phyloP scores from a whole-genome alignment of 768 basidiomycete species.

The Mrakia frigida region DNA sequence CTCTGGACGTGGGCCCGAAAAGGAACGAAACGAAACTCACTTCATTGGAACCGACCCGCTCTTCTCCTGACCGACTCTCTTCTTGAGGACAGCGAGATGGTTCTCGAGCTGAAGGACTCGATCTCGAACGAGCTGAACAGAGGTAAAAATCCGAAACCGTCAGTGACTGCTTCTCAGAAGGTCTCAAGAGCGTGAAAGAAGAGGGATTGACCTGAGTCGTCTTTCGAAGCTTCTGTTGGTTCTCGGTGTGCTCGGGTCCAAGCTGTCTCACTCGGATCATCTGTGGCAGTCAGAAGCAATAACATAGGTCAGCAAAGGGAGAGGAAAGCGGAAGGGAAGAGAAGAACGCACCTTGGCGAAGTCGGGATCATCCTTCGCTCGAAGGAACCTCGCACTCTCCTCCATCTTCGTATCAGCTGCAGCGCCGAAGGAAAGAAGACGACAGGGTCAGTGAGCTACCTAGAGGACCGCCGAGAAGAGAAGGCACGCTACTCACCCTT shows the following conservation, averaged over 20 bases:
- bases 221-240: slow-evolving; percentile 66
- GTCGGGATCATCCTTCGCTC: slow-evolving; percentile 69
- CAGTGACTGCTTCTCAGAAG: background rate
- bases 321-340: background rate
- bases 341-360: slow-evolving; percentile 55
- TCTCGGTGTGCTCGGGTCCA: slow-evolving; percentile 83
- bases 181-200: background rate
- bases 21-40: slow-evolving; percentile 46
- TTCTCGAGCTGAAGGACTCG: slow-evolving; percentile 75
- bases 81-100: slow-evolving; percentile 63
- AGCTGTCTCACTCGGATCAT: slow-evolving; percentile 67
- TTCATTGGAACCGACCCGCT: slow-evolving; percentile 60
- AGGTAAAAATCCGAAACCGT: background rate
- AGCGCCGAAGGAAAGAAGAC: slow-evolving; percentile 21
- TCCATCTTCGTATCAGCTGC: slow-evolving; percentile 74
- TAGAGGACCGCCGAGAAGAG: background rate
- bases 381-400: slow-evolving; percentile 72
- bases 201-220: slow-evolving; percentile 57
- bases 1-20: background rate
- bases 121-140: slow-evolving; percentile 58
- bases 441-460: background rate
- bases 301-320: background rate
- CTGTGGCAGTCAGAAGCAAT: background rate
- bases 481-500: slow-evolving; percentile 40
- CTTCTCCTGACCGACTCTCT: slow-evolving; percentile 58